These are phyloP conservation scores for Talaromyces sp. DNA, from an alignment of 2,329 filamentous ascomycete species.

Conservation along the genomic window DNA sequence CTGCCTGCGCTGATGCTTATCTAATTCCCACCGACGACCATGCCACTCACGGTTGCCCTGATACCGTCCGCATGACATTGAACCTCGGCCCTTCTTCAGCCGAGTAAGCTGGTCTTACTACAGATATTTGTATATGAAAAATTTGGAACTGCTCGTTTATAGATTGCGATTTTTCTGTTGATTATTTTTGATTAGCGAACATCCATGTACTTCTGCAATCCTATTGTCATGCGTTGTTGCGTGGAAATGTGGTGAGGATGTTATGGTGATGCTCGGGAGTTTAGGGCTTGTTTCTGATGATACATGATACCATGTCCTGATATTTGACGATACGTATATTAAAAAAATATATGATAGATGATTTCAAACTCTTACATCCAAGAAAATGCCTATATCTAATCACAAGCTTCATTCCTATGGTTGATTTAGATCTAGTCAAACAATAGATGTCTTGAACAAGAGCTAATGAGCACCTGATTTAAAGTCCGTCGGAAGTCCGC, in stretches of 20 bases:
- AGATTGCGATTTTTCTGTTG: neutral
- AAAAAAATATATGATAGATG: too few relatives aligned
- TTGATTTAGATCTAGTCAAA: too few relatives aligned
- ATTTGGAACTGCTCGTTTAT: neutral
- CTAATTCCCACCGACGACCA: constrained; percentile 40
- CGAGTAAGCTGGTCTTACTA: constrained; percentile 9
- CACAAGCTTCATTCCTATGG: too few relatives aligned
- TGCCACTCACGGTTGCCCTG: constrained; percentile 42
- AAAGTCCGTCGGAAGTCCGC: too few relatives aligned
- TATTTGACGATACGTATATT: too few relatives aligned
- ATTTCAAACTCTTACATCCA: too few relatives aligned
- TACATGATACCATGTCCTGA: neutral
- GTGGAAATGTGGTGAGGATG: neutral
- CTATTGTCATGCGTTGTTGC: neutral
- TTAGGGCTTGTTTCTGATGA: neutral
- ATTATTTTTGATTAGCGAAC: neutral
- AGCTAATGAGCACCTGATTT: too few relatives aligned
- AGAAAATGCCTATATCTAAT: too few relatives aligned
- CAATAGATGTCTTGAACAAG: too few relatives aligned
- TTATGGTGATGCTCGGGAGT: constrained; percentile 2
- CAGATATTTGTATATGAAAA: neutral
- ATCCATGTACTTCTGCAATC: constrained; percentile 5
- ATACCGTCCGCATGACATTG: constrained; percentile 34
- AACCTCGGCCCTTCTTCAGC: constrained; percentile 28
- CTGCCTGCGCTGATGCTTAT: constrained; percentile 38